Evolutionary conservation across 495 filamentous ascomycete species (phyloP).

Genomic region (Opeltia flavorubescens): DNA sequence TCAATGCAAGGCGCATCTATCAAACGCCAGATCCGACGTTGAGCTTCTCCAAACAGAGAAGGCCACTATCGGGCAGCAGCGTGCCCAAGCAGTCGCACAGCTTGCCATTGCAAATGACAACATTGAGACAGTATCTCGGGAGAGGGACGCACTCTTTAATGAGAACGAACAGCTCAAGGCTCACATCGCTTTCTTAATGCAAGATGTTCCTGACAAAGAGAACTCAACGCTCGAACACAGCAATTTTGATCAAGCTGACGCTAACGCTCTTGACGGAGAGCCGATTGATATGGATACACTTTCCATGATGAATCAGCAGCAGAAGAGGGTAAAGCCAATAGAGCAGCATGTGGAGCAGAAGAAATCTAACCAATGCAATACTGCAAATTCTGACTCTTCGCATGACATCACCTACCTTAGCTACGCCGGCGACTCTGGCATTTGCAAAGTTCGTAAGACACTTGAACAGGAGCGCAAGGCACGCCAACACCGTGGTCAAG

Average conservation of each 20-base stretch:
- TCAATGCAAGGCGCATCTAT: slow-evolving; percentile 47
- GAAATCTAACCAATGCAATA: neutral
- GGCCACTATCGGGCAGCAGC: neutral
- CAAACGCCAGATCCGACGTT: slow-evolving; percentile 37
- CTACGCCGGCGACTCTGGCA: neutral
- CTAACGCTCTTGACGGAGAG: neutral
- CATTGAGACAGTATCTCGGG: slow-evolving; percentile 46
- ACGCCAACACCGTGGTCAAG: slow-evolving; percentile 28
- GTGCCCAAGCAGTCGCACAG: slow-evolving; percentile 39
- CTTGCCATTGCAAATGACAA: slow-evolving; percentile 48
- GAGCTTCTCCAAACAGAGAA: neutral
- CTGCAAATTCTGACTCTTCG: neutral
- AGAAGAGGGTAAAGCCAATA: neutral
- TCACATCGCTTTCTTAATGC: neutral
- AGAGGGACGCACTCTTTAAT: slow-evolving; percentile 33
- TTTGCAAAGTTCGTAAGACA: slow-evolving; percentile 20
- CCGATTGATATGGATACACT: neutral
- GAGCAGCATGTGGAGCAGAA: neutral
- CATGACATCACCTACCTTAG: neutral
- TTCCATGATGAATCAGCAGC: neutral
- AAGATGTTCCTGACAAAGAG: neutral
- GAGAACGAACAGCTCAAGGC: slow-evolving; percentile 35
- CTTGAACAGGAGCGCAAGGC: slow-evolving; percentile 34
- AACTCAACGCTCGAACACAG: neutral
- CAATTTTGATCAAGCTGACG: neutral